Evolutionary conservation across 768 basidiomycete genomes (phyloP), one percentile per base, ranked within the genome.

Genomic region (Mycena crocata): DNA sequence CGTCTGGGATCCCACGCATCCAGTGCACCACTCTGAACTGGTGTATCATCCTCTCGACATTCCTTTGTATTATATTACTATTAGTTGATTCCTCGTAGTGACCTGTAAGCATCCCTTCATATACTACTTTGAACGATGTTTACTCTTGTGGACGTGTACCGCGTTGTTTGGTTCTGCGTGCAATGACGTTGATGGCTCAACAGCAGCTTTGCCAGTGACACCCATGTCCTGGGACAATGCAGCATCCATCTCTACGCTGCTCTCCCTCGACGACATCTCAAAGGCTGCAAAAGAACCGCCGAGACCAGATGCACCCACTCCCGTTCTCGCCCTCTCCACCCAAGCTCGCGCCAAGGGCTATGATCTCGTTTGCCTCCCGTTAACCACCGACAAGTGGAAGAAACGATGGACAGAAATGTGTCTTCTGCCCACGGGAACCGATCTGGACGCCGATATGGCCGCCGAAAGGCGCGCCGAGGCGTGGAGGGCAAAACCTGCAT

Each of bases 371-470:
- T 93, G 90, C 73, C 76, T 96, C 21, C 95, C 95, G n/a, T 83
- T 98, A n/a, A 95, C 96, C 26, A 97, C 92, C 60, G 84, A 85
- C 21, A 87, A 86, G 49, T 99, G 98, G 98, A 89, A 87, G 72
- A 84, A 87, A 68, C 83, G 98, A 60, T 99, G 98, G 97, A 85
- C 86, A 69, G 82, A 89, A 58, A 94, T 99, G 88, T 99, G 98
- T 79, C 81, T 95, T 67, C 78, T 93, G 62, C 84, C 88, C 2
- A 78, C 83, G 17, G 80, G 81, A 1, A 71, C 81, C 69, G 78
- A 81, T 51, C 77, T 85, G 66, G 77, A 79, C 48, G 78, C 73
- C 40, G 77, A 81, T 34, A 75, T 79, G 61, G 80, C 74, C 35
- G 83, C 85, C 13, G 89, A 91, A 73, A 83, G 81, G 74, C 84